A percentile compares a stretch with the other conserved stretches of the same genome.
Evolutionary conservation across 306 rosid species (phyloP).

Genomic region (Chamaecrista fasciculata): DNA sequence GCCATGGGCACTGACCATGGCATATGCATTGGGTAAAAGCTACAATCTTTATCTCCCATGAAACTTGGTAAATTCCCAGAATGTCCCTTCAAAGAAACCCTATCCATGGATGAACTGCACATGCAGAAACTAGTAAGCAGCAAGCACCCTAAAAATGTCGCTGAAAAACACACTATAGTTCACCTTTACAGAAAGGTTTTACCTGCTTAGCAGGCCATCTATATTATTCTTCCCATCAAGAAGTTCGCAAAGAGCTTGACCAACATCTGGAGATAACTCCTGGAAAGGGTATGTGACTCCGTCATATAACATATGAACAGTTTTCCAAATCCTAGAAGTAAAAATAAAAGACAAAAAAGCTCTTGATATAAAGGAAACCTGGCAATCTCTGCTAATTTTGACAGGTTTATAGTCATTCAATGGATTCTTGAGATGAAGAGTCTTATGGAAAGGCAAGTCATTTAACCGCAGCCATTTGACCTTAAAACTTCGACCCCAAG

Average conservation of each 20-base stretch:
- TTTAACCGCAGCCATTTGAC: constrained; percentile 71
- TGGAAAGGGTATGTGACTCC: constrained; percentile 34
- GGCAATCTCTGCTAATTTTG: constrained; percentile 87
- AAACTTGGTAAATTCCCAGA: constrained; percentile 45
- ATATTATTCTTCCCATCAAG: constrained; percentile 51
- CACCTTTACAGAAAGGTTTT: constrained; percentile 17
- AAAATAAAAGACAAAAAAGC: neutral
- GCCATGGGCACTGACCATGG: constrained; percentile 62
- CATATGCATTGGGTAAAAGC: constrained; percentile 32
- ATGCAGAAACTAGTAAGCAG: constrained; percentile 35
- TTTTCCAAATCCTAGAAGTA: constrained; percentile 4
- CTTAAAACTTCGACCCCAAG: constrained; percentile 77
- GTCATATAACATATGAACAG: constrained; percentile 15
- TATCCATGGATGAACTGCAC: constrained; percentile 44
- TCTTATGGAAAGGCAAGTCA: constrained; percentile 72
- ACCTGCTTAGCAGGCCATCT: constrained; percentile 14
- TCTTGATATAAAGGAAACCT: constrained; percentile 44
- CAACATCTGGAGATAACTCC: constrained; percentile 78
- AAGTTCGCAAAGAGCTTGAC: constrained; percentile 78
- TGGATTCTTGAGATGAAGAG: constrained; percentile 80
- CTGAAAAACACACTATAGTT: neutral
- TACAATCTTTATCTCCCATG: constrained; percentile 43
- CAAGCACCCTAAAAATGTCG: constrained; percentile 13
- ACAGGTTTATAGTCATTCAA: constrained; percentile 83
- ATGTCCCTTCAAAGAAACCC: constrained; percentile 45